Conservation (phyloP, 306 rosid genomes). For the Ziziphus jujuba region DNA sequence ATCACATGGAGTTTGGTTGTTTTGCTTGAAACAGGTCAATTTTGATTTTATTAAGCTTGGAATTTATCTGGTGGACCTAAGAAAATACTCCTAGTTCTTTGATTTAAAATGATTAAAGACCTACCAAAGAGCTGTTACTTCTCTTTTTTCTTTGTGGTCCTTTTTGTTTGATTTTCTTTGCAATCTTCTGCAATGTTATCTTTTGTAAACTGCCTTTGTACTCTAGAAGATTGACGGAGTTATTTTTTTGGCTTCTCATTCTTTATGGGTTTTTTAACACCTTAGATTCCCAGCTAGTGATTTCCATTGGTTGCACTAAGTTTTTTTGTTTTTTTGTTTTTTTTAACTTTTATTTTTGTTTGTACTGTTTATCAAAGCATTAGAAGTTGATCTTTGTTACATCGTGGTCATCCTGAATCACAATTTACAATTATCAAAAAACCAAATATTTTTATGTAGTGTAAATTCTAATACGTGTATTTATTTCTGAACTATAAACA, state of each 20-base stretch:
- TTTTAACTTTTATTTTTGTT: too few species aligned
- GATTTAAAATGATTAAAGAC: background rate
- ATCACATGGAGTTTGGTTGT: slow-evolving; percentile 11
- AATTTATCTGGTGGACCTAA: slow-evolving; percentile 3
- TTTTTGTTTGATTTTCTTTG: background rate
- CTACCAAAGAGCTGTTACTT: background rate
- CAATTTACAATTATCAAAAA: too few species aligned
- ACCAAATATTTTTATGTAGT: too few species aligned
- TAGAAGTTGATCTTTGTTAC: too few species aligned
- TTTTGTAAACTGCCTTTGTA: slow-evolving; percentile 4
- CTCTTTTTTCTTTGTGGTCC: background rate
- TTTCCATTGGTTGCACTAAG: too few species aligned
- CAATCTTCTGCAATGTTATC: slow-evolving; percentile 1
- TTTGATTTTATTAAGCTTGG: slow-evolving; percentile 24
- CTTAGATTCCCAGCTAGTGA: too few species aligned
- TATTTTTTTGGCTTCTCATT: background rate
- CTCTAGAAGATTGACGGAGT: slow-evolving; percentile 1
- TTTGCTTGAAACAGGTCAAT: slow-evolving; percentile 20
- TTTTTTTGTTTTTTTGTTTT: too few species aligned
- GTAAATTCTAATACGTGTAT: too few species aligned
- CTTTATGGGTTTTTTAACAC: background rate
- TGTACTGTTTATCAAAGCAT: too few species aligned
- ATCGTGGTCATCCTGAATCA: too few species aligned
- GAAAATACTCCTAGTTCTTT: slow-evolving; percentile 5
- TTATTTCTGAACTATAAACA: too few species aligned